Evolutionary conservation across 805 yeast species (phyloP), one percentile per base, ranked within the genome.

Genomic region (Kuraishia molischiana): DNA sequence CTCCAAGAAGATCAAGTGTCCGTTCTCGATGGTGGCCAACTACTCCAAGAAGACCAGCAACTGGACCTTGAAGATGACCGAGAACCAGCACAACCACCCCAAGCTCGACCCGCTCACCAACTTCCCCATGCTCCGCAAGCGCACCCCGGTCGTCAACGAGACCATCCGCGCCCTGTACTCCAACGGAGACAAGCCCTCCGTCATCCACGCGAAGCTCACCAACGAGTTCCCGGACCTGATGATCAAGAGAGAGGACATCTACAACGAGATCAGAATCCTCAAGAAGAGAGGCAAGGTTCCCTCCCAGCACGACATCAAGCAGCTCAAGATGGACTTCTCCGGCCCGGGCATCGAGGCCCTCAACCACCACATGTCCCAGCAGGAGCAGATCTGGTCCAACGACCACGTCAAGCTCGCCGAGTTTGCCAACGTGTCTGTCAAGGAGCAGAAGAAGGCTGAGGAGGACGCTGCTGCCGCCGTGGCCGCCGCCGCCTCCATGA

Each of bases 41-140:
- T 71, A 53, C 48, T 68, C 72, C 21, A 73, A 72, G 47, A 61
- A 65, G 35, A 66, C 63, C 38, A 64, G 65, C 38, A 62, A 59
- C 30, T 73, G 79, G 79, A 67, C 72, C 17, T 55, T 73, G 35
- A 64, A 66, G 38, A 70, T 73, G 11, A 69, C 74, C 9, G 68
- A 75, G 45, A 71, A 71, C 52, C 74, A 70, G 47, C 79, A 73
- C 53, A 73, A 73, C 49, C 79, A 73, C 50, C 75, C 77, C 18
- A 74, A 70, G 48, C 60, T 72, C 43, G 76, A 71, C 46, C 78
- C 79, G 5, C 58, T 72, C 39, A 60, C 67, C 14, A 70, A 67
- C 50, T 74, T 72, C 50, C 79, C 79, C 14, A 71, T 72, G 75
- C 58, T 72, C 42, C 60, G 78, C 43, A 72, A 72, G 51, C 52